Percentiles rank a stretch among this genome's conserved stretches.
phyloP scores from a whole-genome alignment of 805 yeast genomes.

The Dipodascus geniculatus region DNA sequence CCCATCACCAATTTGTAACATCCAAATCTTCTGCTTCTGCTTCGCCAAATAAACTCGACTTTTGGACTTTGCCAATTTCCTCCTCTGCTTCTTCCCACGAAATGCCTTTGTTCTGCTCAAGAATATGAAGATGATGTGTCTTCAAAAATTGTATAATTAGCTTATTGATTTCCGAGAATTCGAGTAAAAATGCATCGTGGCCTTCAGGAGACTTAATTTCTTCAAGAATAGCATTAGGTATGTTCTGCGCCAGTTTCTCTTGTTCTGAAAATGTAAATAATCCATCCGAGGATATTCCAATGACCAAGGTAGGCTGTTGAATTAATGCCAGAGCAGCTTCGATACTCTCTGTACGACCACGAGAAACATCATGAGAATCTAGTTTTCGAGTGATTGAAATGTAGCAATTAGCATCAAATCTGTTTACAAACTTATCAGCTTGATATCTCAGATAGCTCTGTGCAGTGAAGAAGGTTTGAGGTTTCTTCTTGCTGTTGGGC shows the following conservation, averaged over 20 bases:
- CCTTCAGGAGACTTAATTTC: slow-evolving; percentile 88
- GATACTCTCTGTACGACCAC: slow-evolving; percentile 48
- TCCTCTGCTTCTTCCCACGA: slow-evolving; percentile 36
- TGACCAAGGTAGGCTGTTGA: slow-evolving; percentile 64
- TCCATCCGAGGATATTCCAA: slow-evolving; percentile 89
- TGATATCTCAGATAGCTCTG: slow-evolving; percentile 92
- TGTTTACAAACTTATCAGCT: slow-evolving; percentile 74
- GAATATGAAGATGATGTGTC: slow-evolving; percentile 45
- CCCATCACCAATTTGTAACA: slow-evolving; percentile 88
- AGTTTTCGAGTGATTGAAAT: slow-evolving; percentile 86
- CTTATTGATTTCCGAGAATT: slow-evolving; percentile 70
- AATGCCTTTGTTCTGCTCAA: slow-evolving; percentile 30
- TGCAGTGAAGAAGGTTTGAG: slow-evolving; percentile 73
- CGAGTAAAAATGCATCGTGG: slow-evolving; percentile 91
- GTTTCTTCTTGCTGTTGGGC: slow-evolving; percentile 9
- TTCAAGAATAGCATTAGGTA: slow-evolving; percentile 58
- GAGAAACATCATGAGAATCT: slow-evolving; percentile 88
- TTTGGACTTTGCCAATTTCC: slow-evolving; percentile 17
- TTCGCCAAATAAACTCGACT: slow-evolving; percentile 70
- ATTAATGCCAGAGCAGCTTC: slow-evolving; percentile 48
- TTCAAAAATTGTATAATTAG: slow-evolving; percentile 57
- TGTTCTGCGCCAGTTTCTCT: slow-evolving; percentile 61
- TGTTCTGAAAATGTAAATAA: slow-evolving; percentile 88
- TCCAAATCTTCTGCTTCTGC: slow-evolving; percentile 69
- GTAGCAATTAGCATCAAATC: slow-evolving; percentile 96